phyloP scores from a whole-genome alignment of 768 basidiomycete genomes.

The Tylopilus rubrobrunneus region DNA sequence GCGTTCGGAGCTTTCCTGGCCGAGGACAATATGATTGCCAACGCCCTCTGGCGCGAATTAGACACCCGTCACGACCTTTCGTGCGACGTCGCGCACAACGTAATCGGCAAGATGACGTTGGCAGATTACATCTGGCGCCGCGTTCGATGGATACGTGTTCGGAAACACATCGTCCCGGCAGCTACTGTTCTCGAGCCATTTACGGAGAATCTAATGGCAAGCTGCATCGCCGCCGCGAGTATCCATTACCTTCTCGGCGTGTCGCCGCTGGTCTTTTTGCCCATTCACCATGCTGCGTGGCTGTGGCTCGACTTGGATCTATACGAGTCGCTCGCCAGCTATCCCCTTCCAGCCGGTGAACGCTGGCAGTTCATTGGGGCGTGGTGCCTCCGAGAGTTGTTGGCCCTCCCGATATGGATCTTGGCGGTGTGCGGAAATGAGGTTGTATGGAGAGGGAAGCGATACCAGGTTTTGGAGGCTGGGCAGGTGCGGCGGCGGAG shows the following conservation, averaged over 20 bases:
- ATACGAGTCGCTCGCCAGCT: conserved; percentile 69
- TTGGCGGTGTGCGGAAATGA: conserved; percentile 77
- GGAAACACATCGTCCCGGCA: conserved; percentile 86
- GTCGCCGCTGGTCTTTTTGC: conserved; percentile 51
- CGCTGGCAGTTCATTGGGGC: conserved; percentile 64
- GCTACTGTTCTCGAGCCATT: conserved; percentile 91
- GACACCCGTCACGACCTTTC: conserved; percentile 85
- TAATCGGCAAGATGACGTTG: conserved; percentile 84
- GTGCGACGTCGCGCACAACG: conserved; percentile 85
- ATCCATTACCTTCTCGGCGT: conserved; percentile 47
- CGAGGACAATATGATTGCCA: conserved; percentile 97
- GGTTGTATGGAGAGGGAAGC: conserved; percentile 84
- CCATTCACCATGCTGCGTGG: conserved; percentile 66
- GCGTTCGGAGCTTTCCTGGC: conserved; percentile 88
- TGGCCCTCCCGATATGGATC: conserved; percentile 87
- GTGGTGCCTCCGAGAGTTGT: conserved; percentile 75
- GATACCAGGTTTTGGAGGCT: conserved; percentile 68
- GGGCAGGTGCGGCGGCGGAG: conserved; percentile 54
- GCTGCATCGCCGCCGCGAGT: conserved; percentile 58
- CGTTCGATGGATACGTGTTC: conserved; percentile 94
- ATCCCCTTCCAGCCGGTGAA: conserved; percentile 48
- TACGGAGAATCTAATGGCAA: conserved; percentile 79
- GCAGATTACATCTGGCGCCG: conserved; percentile 84
- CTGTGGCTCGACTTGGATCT: conserved; percentile 79
- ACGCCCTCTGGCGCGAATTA: conserved; percentile 90